phyloP scores from a whole-genome alignment of 192 early-diverging fungal genomes.

The Backusella morwellensis region DNA sequence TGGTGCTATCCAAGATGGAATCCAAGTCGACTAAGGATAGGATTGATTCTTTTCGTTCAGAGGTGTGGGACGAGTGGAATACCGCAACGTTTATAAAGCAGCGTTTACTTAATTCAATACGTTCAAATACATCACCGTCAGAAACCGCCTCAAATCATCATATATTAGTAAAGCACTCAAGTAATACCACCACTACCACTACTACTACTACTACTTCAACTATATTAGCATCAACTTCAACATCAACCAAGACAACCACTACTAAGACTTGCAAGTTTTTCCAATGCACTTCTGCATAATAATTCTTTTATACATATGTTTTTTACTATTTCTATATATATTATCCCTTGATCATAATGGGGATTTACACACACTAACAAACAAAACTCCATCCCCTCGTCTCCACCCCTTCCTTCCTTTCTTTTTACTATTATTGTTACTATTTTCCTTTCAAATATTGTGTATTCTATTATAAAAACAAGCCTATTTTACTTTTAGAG shows the following conservation, averaged over 20 bases:
- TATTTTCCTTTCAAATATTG: not conserved
- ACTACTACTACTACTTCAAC: not conserved
- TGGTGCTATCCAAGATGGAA: conserved; percentile 28
- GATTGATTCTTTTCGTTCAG: conserved; percentile 24
- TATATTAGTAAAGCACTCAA: not conserved
- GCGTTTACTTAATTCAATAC: conserved; percentile 8
- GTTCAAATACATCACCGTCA: not conserved
- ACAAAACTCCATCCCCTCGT: not conserved
- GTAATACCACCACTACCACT: not conserved
- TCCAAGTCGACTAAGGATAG: not conserved
- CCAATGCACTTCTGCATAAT: not conserved
- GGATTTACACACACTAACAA: not conserved
- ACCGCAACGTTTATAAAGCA: conserved; percentile 23
- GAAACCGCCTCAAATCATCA: not conserved
- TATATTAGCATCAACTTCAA: not conserved
- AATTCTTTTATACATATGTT: not conserved
- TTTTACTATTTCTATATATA: not conserved
- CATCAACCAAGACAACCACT: not conserved
- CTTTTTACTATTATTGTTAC: not conserved
- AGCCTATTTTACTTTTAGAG: not conserved
- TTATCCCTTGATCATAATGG: not conserved
- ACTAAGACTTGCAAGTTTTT: not conserved
- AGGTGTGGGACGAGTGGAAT: conserved; percentile 25
- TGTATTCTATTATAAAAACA: not conserved
- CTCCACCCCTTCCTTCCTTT: not conserved